Base-by-base conservation (phyloP, 2,329 filamentous ascomycete species). In the Plectosphaerella cucumerina region DNA sequence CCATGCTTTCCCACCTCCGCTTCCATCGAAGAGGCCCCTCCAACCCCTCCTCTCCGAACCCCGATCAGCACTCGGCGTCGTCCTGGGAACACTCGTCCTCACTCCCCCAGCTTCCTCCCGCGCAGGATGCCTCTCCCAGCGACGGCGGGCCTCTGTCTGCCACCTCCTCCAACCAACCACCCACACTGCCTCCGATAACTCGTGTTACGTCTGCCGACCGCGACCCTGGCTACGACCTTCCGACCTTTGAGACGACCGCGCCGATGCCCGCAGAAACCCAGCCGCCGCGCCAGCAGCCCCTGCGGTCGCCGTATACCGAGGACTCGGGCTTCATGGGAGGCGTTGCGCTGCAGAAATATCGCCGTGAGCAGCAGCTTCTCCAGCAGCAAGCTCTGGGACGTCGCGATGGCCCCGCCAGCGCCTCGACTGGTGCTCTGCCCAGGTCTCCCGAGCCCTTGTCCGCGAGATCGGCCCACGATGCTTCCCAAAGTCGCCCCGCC, bases 1-100 rank as follows among this genome's bases (percentile, higher is more conserved):
- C 52, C 43, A 79, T 80, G 76, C 69, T 79, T 49, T 78, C 76
- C 57, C 74, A 78, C 65, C 71, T 82, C 45, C 78, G 79, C 60
- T 82, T 83, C 66, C 80, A 82, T 60, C 76, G 80, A 59, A 76
- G 79, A 60, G 78, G 71, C 45, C 73, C 74, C 58, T 82, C 79
- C 50, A 80, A 75, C 67, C 79, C 80, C 54, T 70, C 74, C 21
- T 81, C 80, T 33, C 78, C 80, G 5, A 62, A 72, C 22, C 70
- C 73, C 49, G 78, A 82, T 51, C 74, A 73, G 51, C 62, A 70
- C 37, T 75, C 73, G 65, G 69, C 67, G 21, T 55, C 67, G 9
- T 50, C 49, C 47, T 55, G 50, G 55, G 53, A 56, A 58, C 68
- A 56, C 58, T 74, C 66, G 52, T 63, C 66, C 54, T 51, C 62